Evolutionary conservation across 2,329 filamentous ascomycete genomes (phyloP), one percentile per base, ranked within the genome.

Genomic region (Alternaria sp.): DNA sequence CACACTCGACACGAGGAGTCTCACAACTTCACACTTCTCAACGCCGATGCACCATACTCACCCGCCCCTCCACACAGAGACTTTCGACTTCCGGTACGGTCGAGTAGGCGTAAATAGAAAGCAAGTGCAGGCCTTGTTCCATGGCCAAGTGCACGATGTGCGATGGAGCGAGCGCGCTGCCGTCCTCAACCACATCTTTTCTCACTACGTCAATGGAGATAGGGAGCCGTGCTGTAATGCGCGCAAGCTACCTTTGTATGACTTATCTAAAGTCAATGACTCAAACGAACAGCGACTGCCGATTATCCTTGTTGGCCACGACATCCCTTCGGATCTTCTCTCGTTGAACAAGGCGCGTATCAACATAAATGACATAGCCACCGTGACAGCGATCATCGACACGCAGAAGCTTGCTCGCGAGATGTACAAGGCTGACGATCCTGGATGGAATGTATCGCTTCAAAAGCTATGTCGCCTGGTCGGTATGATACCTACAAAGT

Each of bases 371-470:
- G 33, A 37, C 33, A 37, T 37, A 37, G 33, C 33, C 33, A 37
- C 33, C 44, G 15, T 62, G 54, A 23, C 44, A 2, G 60, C 60
- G 18, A 41, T 47, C 28, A 45, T 63, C n/a, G 63, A 66, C 25
- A 66, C 60, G 21, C 63, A 63, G 45, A 55, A 53, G 46, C 28
- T 63, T 47, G 55, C 63, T 44, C 55, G 51, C 43, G 56, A 63
- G 15, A 25, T 66, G 23, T 63, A 56, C 41, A 59, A 60, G 59
- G 10, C 54, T 23, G 46, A 64, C 7, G 30, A 54, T 60, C 58
- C n/a, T 44, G 60, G 50, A 37, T 51, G 46, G 37, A 64, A 61
- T 23, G 23, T 58, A 21, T 63, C 55, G 50, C 54, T 66, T 10
- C 63, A 53, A 53, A 45, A 54, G n/a, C 50, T 66, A 11, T 66